Base-by-base conservation (phyloP, 1,139 yeast species). In the Geotrichum restrictum region DNA sequence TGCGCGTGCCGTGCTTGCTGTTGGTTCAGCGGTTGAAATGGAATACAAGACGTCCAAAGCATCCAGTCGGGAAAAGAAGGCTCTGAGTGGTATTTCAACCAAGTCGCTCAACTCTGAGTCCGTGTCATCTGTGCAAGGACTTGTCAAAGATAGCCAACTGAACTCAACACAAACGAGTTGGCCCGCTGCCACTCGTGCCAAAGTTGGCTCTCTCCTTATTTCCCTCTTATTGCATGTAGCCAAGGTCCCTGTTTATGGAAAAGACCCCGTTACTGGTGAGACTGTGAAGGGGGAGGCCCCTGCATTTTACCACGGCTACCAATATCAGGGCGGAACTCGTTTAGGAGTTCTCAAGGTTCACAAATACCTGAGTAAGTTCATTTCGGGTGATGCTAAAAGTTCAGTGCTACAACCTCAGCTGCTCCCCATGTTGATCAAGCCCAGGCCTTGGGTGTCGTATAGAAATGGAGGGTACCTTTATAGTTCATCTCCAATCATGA, bases 401-500 rank as follows among this genome's bases (percentile, higher is more conserved):
- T 83, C 85, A 53, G 76, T 85, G 1, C 80, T 91, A 5, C 93
- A 85, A 62, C 96, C 98, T 0, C 98, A 93, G 68, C 76, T 80
- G 58, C 75, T 94, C 55, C 99, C 99, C 13, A 94, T 94, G 98
- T 74, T 94, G 56, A 86, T 87, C 8, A 80, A 82, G 57, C 98
- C 98, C 21, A 75, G 83, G 53, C 89, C 89, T 4, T 93, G 99
- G 98, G 77, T 81, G 0, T 74, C 82, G 8, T 82, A 83, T 77
- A 82, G 83, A 62, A 79, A 80, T 51, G 98, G 98, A 57, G 98
- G 97, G 0, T 88, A 88, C 64, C 74, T 80, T 55, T 85, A 82
- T 63, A 76, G 86, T 8, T 80, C 78, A 53, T 76, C 80, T 14
- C 70, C 76, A 4, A 72, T 93, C 40, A 81, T 93, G 62, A 78